These are phyloP conservation scores for Acanthamoeba triangularis DNA, from an alignment of 208 protist genomes.

Conservation along the genomic window DNA sequence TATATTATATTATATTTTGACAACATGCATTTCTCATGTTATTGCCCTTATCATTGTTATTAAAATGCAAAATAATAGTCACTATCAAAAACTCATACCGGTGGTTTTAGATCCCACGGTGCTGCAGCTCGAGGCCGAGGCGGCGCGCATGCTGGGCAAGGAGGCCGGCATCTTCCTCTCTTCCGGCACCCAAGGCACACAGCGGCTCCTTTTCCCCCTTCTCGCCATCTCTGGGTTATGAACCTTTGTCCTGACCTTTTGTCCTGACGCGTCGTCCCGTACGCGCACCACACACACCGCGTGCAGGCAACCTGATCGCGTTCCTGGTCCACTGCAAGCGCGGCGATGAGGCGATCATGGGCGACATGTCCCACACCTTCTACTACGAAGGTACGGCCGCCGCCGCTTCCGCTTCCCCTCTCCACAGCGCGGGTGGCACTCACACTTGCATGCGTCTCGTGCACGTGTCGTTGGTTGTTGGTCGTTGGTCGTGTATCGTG, in stretches of 20 bases:
- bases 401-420: neutral
- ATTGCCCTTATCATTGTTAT: no score
- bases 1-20: no score
- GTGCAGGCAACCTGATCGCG: slow-evolving; percentile 85
- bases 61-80: neutral
- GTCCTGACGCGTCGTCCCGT: neutral
- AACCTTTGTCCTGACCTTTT: neutral
- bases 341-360: slow-evolving; percentile 76
- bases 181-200: slow-evolving; percentile 77
- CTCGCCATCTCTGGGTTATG: neutral
- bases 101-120: slow-evolving; percentile 80
- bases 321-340: slow-evolving; percentile 74
- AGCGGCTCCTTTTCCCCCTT: neutral
- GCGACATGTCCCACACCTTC: slow-evolving; percentile 73
- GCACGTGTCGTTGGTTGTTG: no score
- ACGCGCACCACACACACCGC: neutral
- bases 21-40: no score
- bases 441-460: neutral
- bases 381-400: slow-evolving; percentile 16
- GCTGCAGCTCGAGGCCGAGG: slow-evolving; percentile 74
- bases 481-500: no score
- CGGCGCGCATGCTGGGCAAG: slow-evolving; percentile 82
- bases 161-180: slow-evolving; percentile 86
- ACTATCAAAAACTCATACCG: no score
- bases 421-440: neutral